These are phyloP conservation scores for Leccinum longicurvipes DNA, from an alignment of 768 basidiomycete genomes.

Conservation along the genomic window DNA sequence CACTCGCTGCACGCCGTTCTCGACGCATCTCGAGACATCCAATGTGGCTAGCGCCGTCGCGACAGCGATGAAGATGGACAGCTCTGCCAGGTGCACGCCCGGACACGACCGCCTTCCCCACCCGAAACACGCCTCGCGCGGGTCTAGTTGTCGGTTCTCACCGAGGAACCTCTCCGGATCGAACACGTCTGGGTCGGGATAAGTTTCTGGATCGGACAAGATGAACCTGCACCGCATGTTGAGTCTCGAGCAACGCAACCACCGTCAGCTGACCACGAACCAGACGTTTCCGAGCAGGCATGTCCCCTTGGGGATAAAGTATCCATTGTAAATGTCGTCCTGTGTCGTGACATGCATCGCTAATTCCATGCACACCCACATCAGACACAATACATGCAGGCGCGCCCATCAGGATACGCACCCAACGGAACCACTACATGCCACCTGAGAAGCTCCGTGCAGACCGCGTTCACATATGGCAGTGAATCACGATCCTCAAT, in stretches of 20 bases:
- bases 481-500: constrained; percentile 8
- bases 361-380: neutral
- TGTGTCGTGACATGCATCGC: constrained; percentile 7
- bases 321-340: constrained; percentile 18
- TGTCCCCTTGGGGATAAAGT: constrained; percentile 19
- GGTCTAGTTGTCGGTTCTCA: constrained; percentile 1
- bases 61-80: constrained; percentile 7
- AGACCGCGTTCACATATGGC: constrained; percentile 15
- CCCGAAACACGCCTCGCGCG: constrained; percentile 12
- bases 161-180: constrained; percentile 11
- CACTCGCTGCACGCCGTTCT: neutral
- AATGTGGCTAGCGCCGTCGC: constrained; percentile 5
- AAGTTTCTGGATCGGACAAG: constrained; percentile 4
- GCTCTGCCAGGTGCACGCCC: constrained; percentile 2
- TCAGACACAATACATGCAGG: neutral
- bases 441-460: constrained; percentile 14
- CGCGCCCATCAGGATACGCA: neutral
- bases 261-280: constrained; percentile 1
- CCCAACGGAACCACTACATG: neutral
- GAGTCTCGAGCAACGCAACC: too few species aligned
- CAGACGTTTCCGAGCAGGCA: constrained; percentile 6
- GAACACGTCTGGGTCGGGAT: constrained; percentile 10
- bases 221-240: too few species aligned
- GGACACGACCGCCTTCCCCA: constrained; percentile 10
- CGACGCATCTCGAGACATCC: constrained; percentile 2